Base-by-base conservation (phyloP, 2,329 filamentous ascomycete species). In the Elsinoe australis region DNA sequence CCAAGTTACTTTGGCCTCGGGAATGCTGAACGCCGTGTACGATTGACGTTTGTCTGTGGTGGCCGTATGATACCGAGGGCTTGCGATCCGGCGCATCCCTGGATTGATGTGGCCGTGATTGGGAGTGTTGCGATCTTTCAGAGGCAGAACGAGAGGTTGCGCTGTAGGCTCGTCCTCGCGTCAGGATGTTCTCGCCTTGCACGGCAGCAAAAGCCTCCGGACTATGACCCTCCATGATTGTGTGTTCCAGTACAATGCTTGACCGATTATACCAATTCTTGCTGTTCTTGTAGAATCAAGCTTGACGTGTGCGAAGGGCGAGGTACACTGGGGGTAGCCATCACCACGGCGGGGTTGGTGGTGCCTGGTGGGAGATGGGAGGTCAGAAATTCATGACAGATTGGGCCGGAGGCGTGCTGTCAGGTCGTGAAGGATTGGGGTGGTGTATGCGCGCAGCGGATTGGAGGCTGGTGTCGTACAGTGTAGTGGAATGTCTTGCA, bases 41-140 rank as follows among this genome's bases (percentile, higher is more conserved):
- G 58, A 96, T 95, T 41, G 90, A 96, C 0, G 90, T 94, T 70
- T 98, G 88, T 49, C 92, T 83, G 68, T 96, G 88, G 65, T 98
- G 89, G 51, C 86, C 87, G 72, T 96, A 83, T 12, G 74, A 75
- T 51, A 67, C 63, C 18, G 72, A 75, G 7, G 71, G 63, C 53
- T 73, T 74, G 53, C 74, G 67, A 54, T 77, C 73, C 51, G 71
- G 56, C 53, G 65, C 61, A 18, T 65, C 63, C 5, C 59, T 28
- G 47, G 61, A 63, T 48, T 59, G 58, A 57, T 65, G 60, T 41
- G 62, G 64, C 59, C 53, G 66, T 56, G 58, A 60, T 62, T 57
- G 67, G 68, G 68, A 34, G 64, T 67, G 51, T 19, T 48, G 45
- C 45, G 33, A 38, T 22, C 69, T 66, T 47, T 69, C 65, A 22